Conservation (phyloP, 208 protist genomes). For the Trypanosoma boissoni region DNA sequence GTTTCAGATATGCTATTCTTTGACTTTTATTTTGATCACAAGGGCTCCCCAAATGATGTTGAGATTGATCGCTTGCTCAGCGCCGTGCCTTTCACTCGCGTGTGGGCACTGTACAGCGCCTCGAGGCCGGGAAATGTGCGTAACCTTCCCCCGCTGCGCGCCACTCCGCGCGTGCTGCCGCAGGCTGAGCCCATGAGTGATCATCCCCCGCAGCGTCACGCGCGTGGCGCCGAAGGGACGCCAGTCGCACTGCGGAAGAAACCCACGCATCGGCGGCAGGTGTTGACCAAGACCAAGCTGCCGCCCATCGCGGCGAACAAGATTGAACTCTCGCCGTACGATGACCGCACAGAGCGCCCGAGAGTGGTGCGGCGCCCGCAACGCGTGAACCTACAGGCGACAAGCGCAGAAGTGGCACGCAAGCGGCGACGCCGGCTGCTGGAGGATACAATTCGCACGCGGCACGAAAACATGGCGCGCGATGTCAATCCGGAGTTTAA, state of each 20-base stretch:
- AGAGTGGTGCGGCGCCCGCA: conserved; percentile 25
- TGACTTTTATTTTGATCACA: conserved; percentile 55
- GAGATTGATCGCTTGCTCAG: conserved; percentile 41
- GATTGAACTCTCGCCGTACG: neutral
- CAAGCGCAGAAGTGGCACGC: conserved; percentile 36
- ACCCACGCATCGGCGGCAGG: no score
- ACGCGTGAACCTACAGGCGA: conserved; percentile 42
- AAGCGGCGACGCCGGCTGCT: conserved; percentile 33
- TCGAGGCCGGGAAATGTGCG: neutral
- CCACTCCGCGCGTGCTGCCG: neutral
- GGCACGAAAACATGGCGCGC: neutral
- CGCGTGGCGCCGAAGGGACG: neutral
- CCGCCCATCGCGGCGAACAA: neutral
- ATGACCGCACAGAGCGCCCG: conserved; percentile 9
- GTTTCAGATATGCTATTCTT: conserved; percentile 50
- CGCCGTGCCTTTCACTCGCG: conserved; percentile 33
- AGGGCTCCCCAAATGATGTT: conserved; percentile 19
- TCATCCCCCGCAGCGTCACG: conserved; percentile 6
- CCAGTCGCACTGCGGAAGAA: neutral
- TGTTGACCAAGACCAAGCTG: no score
- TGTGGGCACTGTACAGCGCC: conserved; percentile 53
- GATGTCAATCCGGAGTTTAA: neutral
- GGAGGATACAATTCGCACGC: conserved; percentile 26
- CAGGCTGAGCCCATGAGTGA: no score
- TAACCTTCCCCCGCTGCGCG: neutral